Percentiles rank a stretch among this genome's conserved stretches.
Evolutionary conservation across 331 rosid genomes (phyloP).

Genomic region (Rosa hybrid): DNA sequence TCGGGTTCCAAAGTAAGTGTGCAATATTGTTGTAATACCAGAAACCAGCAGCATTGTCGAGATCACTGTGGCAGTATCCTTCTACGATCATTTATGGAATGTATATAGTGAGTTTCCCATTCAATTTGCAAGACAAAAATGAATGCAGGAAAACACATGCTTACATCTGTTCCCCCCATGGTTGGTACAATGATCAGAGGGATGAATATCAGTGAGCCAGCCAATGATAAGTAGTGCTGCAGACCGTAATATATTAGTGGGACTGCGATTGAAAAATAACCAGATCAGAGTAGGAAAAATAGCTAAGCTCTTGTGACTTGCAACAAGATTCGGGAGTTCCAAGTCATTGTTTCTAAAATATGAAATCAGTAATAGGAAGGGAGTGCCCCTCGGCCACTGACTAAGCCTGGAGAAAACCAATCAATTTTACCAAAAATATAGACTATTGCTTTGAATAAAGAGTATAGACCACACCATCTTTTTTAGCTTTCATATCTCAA

Average conservation of each 20-base stretch:
- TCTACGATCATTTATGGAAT: conserved; percentile 47
- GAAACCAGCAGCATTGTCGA: conserved; percentile 82
- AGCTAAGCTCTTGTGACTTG: conserved; percentile 13
- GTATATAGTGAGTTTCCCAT: conserved; percentile 12
- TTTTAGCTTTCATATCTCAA: not conserved
- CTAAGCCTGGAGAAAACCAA: not conserved
- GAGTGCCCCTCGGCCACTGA: conserved; percentile 15
- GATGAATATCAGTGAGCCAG: conserved; percentile 80
- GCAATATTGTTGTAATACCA: conserved; percentile 76
- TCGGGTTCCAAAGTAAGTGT: conserved; percentile 79
- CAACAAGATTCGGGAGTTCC: conserved; percentile 20
- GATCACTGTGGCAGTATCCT: conserved; percentile 81
- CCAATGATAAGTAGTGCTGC: conserved; percentile 85
- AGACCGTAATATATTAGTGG: conserved; percentile 68
- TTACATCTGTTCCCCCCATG: conserved; percentile 94
- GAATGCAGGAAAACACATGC: conserved; percentile 30
- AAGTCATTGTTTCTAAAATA: not conserved
- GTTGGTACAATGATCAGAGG: conserved; percentile 83
- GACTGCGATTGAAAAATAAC: conserved; percentile 50
- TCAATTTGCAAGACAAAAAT: conserved; percentile 25
- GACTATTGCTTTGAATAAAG: not conserved
- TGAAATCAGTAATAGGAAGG: not conserved
- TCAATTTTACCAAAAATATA: not conserved
- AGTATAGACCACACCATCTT: not conserved
- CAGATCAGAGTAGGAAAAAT: conserved; percentile 23